phyloP scores from a whole-genome alignment of 1,284 basidiomycete genomes.

The Cronartium ribicola region DNA sequence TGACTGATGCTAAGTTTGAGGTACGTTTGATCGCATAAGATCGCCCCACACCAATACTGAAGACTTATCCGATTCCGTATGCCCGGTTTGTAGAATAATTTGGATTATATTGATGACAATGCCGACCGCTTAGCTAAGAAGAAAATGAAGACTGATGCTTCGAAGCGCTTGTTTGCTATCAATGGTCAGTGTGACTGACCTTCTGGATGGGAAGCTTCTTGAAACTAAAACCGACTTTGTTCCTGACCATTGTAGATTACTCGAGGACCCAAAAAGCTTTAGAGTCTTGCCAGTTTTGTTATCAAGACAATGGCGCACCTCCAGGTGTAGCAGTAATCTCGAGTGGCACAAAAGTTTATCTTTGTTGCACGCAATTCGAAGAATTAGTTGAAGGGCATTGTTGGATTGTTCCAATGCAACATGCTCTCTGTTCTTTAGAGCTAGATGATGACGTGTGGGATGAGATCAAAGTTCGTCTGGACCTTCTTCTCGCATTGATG shows the following conservation, averaged over 20 bases:
- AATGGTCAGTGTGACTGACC: slow-evolving; percentile 61
- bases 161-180: slow-evolving; percentile 95
- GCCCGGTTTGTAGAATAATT: slow-evolving; percentile 33
- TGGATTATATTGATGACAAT: slow-evolving; percentile 83
- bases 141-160: slow-evolving; percentile 90
- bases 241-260: slow-evolving; percentile 63
- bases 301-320: slow-evolving; percentile 53
- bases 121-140: slow-evolving; percentile 83
- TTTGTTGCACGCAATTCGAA: slow-evolving; percentile 79
- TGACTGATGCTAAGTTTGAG: slow-evolving; percentile 78
- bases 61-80: background rate
- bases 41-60: background rate
- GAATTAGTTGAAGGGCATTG: slow-evolving; percentile 85
- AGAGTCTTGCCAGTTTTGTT: slow-evolving; percentile 56
- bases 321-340: slow-evolving; percentile 82
- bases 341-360: slow-evolving; percentile 81
- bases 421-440: slow-evolving; percentile 83
- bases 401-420: slow-evolving; percentile 90
- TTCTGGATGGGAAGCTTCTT: background rate
- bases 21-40: slow-evolving; percentile 54
- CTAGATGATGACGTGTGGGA: slow-evolving; percentile 98
- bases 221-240: background rate
- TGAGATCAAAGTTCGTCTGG: slow-evolving; percentile 71
- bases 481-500: slow-evolving; percentile 3
- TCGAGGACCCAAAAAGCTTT: slow-evolving; percentile 87